phyloP scores from a whole-genome alignment of 306 rosid genomes.

The Dicorynia guianensis region DNA sequence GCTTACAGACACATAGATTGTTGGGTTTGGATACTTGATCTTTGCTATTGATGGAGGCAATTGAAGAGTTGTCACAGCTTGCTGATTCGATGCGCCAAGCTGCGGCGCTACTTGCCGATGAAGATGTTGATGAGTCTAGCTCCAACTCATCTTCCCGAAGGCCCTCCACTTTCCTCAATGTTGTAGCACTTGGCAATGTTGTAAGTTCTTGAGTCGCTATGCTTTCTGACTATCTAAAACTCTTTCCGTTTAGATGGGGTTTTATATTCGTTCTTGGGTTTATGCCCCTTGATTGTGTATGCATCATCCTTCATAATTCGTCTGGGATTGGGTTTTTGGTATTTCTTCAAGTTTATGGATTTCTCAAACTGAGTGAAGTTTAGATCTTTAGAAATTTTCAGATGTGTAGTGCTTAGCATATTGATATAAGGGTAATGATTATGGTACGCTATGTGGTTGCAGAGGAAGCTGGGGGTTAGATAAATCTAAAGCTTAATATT shows the following conservation, averaged over 20 bases:
- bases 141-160: conserved; percentile 64
- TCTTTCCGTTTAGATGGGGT: not conserved
- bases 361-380: not conserved
- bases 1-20: not conserved
- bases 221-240: not conserved
- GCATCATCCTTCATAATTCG: not conserved
- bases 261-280: not conserved
- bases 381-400: not conserved
- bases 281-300: conserved; percentile 1
- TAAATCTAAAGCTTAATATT: not conserved
- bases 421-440: too few species aligned
- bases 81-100: conserved; percentile 95
- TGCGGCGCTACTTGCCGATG: conserved; percentile 86
- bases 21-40: conserved; percentile 51
- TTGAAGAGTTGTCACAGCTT: conserved; percentile 86
- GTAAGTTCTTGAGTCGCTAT: conserved; percentile 57
- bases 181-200: conserved; percentile 93
- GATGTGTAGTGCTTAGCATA: too few species aligned
- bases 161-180: conserved; percentile 86
- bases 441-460: too few species aligned
- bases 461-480: not conserved
- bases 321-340: not conserved
- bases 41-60: conserved; percentile 79
- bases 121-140: conserved; percentile 77
- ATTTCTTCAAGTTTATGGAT: not conserved